Evolutionary conservation across 257 asterid genomes (phyloP), one percentile per base, ranked within the genome.

Genomic region (Solanum arcanum): DNA sequence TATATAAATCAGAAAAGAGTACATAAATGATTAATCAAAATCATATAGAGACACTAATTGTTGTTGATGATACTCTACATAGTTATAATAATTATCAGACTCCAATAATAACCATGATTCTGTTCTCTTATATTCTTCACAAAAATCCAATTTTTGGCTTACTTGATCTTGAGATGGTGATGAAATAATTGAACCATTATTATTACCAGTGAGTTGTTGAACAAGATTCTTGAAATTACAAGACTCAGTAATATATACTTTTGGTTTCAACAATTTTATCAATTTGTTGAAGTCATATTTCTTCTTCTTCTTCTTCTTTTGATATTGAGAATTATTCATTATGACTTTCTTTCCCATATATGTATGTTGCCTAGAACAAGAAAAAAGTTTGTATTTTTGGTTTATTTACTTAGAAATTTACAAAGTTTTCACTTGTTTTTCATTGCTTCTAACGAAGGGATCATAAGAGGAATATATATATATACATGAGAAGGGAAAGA

Each of bases 181-280:
- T 5, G 86, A 69, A 25, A 64, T 66, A 47, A 86, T 77, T 87
- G 86, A 90, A 68, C 89, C 90, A 56, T 56, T 56, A 74, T 91
- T 91, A 74, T 91, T 91, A 0, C 95, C 94, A 6, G 94, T 91
- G 18, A 92, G 92, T 31, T 91, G 77, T 91, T 93, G 95, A 78
- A 93, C 95, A 31, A 93, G 92, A 41, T 73, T 76, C 91, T 92
- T 93, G 95, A 93, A 93, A 64, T 90, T 90, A 20, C 91, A 88
- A 33, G 94, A 88, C 27, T 91, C 88, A 4, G 92, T 91, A 88
- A 93, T 91, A 90, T 89, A 93, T 35, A 93, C 95, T 77, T 93
- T 93, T 20, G 94, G 95, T 21, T 87, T 77, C 89, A 93, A 49
- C 46, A 88, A 84, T 82, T 92, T 90, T 37, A 92, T 91, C 90